These are phyloP conservation scores for Aureobasidium leucospermi DNA, from an alignment of 2,329 filamentous ascomycete genomes.

Conservation along the genomic window DNA sequence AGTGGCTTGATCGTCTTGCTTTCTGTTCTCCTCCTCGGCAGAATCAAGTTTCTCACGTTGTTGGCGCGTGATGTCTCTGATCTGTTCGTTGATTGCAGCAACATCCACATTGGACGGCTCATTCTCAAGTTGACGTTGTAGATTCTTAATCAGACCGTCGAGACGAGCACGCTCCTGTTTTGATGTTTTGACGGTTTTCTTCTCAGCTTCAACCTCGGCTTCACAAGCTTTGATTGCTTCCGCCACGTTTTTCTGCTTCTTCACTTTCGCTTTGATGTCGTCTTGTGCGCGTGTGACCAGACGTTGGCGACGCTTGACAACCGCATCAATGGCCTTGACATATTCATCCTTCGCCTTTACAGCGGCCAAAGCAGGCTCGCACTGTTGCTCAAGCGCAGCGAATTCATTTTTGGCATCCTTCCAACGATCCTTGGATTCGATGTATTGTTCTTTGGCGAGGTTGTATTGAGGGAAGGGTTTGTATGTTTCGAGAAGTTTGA, in stretches of 20 bases:
- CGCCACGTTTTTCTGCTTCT: conserved; percentile 32
- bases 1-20: conserved; percentile 16
- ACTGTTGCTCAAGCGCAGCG: conserved; percentile 50
- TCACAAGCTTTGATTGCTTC: conserved; percentile 28
- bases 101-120: conserved; percentile 63
- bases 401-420: conserved; percentile 52
- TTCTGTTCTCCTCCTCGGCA: conserved; percentile 28
- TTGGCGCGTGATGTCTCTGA: conserved; percentile 50
- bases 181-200: conserved; percentile 34
- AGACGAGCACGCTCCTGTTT: conserved; percentile 24
- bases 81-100: conserved; percentile 62
- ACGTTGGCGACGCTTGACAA: conserved; percentile 48
- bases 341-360: conserved; percentile 67
- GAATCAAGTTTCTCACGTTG: conserved; percentile 40
- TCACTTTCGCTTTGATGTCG: conserved; percentile 46
- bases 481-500: conserved; percentile 58
- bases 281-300: conserved; percentile 37
- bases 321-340: conserved; percentile 46
- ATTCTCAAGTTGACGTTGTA: conserved; percentile 56
- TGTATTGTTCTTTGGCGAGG: conserved; percentile 42
- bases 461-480: conserved; percentile 61
- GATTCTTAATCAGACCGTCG: conserved; percentile 48
- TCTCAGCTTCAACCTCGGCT: conserved; percentile 33
- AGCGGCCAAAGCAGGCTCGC: conserved; percentile 62
- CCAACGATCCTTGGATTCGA: conserved; percentile 48